Evolutionary conservation across 805 yeast genomes (phyloP).

Genomic region (Tetrapisispora arboricola): DNA sequence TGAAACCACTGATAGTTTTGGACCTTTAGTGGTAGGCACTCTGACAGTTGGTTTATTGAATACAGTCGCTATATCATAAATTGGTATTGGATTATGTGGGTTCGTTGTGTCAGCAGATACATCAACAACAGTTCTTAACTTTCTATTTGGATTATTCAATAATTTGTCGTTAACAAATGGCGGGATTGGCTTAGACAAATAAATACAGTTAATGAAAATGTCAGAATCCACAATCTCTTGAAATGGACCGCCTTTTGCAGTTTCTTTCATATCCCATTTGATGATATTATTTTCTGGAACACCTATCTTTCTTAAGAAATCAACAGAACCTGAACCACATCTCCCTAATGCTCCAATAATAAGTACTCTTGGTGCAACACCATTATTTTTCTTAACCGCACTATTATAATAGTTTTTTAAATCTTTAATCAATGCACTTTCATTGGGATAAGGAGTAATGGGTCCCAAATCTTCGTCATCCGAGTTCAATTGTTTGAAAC

Average conservation of each 20-base stretch:
- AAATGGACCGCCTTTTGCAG: conserved; percentile 96
- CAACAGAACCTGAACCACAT: conserved; percentile 96
- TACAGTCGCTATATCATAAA: conserved; percentile 80
- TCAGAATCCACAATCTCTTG: conserved; percentile 78
- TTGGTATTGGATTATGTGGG: conserved; percentile 96
- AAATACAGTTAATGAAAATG: conserved; percentile 92
- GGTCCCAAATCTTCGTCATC: conserved; percentile 66
- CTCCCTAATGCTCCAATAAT: conserved; percentile 97
- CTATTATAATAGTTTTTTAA: conserved; percentile 48
- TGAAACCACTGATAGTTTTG: conserved; percentile 82
- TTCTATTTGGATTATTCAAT: conserved; percentile 60
- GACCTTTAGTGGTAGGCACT: conserved; percentile 71
- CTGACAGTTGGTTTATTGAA: conserved; percentile 84
- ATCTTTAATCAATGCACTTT: conserved; percentile 59
- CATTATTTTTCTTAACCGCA: conserved; percentile 50
- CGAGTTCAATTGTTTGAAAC: conserved; percentile 69
- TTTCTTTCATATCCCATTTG: conserved; percentile 97
- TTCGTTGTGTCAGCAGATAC: conserved; percentile 98
- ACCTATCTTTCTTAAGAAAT: conserved; percentile 71
- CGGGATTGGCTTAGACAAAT: conserved; percentile 84
- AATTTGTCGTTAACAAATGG: conserved; percentile 71
- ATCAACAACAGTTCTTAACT: conserved; percentile 84
- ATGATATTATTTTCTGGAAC: conserved; percentile 72
- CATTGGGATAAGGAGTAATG: conserved; percentile 75
- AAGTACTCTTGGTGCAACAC: conserved; percentile 64